Conservation (phyloP, 306 rosid genomes). For the Medicago truncatula region MtrunA17r5.0-ANR NC_053049.1:45747501-45748000, state of each 20-base stretch:
- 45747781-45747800: slow-evolving; percentile 76
- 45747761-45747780: slow-evolving; percentile 64
- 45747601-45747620: slow-evolving; percentile 94
- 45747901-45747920: slow-evolving; percentile 71
- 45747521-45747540: slow-evolving; percentile 89
- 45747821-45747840: slow-evolving; percentile 61
- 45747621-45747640: slow-evolving; percentile 82
- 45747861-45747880: slow-evolving; percentile 71
- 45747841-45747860: slow-evolving; percentile 78
- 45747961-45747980: slow-evolving; percentile 28
- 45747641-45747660: slow-evolving; percentile 86
- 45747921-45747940: slow-evolving; percentile 47
- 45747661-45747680: slow-evolving; percentile 77
- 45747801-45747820: slow-evolving; percentile 61
- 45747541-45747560: slow-evolving; percentile 88
- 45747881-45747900: slow-evolving; percentile 69
- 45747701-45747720: slow-evolving; percentile 82
- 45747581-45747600: slow-evolving; percentile 93
- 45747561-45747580: slow-evolving; percentile 83
- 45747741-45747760: slow-evolving; percentile 93
- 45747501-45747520: slow-evolving; percentile 90
- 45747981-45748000: slow-evolving; percentile 5
- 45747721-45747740: slow-evolving; percentile 57
- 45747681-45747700: slow-evolving; percentile 86
- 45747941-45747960: slow-evolving; percentile 28